These are phyloP conservation scores for Vigna angularis DNA, from an alignment of 306 rosid species.

Conservation along the genomic window DNA sequence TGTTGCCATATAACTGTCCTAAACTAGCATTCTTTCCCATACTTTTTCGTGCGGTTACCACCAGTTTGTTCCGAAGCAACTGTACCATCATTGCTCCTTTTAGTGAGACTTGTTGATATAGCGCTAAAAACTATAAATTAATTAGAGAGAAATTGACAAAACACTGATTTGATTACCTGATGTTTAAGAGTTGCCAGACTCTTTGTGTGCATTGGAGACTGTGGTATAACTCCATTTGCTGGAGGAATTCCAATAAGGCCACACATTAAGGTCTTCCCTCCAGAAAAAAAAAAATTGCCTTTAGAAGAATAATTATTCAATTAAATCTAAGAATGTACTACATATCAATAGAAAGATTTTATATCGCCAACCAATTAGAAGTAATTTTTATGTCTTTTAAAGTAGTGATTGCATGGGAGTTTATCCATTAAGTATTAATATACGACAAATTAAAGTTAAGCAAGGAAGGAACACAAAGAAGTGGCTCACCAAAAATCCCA, in stretches of 20 bases:
- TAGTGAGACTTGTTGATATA: conserved; percentile 4
- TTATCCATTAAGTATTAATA: not conserved
- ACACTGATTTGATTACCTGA: conserved; percentile 61
- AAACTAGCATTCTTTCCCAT: conserved; percentile 87
- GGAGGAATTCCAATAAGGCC: conserved; percentile 98
- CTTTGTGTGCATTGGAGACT: conserved; percentile 99
- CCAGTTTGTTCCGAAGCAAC: conserved; percentile 90
- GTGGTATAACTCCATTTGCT: conserved; percentile 96
- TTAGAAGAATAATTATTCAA: conserved; percentile 3
- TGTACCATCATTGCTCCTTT: conserved; percentile 46
- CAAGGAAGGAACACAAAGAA: not conserved
- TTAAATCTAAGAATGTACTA: not conserved
- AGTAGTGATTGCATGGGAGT: not conserved
- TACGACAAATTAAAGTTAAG: conserved; percentile 1
- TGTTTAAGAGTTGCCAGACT: conserved; percentile 97
- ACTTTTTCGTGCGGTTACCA: conserved; percentile 71
- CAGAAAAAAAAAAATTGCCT: conserved; percentile 22
- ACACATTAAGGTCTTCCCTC: conserved; percentile 82
- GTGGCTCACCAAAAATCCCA: conserved; percentile 80
- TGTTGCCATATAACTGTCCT: conserved; percentile 90
- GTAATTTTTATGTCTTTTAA: not conserved
- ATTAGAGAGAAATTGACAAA: not conserved
- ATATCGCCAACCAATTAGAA: not conserved
- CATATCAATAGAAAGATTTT: not conserved
- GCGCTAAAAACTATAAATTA: not conserved